Evolutionary conservation across 129 eudicot species (phyloP).

Genomic region (Escallonia herrerae): DNA sequence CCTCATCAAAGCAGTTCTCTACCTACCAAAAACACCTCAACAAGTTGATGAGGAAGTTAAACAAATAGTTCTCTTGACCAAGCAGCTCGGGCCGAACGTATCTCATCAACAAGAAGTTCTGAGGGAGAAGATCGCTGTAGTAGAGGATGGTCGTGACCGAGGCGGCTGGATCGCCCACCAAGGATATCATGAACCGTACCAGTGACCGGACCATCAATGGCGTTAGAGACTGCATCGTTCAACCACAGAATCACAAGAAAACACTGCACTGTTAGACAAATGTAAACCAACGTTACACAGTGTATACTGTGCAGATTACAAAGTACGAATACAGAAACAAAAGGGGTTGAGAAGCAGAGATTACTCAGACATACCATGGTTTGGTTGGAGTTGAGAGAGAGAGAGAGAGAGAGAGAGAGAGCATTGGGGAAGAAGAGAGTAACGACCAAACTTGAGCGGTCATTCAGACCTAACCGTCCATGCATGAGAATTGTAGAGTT

Average conservation of each 20-base stretch:
- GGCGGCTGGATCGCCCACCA: conserved; percentile 36
- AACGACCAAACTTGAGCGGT: no score
- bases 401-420: no score
- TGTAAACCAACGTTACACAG: no score
- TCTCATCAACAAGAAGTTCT: conserved; percentile 14
- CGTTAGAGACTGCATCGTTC: conserved; percentile 11
- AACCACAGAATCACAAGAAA: neutral
- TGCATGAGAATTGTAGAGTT: no score
- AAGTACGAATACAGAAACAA: no score
- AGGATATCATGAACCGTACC: conserved; percentile 22
- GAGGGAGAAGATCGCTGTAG: conserved; percentile 43
- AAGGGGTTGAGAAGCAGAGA: no score
- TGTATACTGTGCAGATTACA: no score
- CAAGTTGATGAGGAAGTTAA: conserved; percentile 26
- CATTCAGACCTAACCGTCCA: no score
- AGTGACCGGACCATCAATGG: conserved; percentile 25
- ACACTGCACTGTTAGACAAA: neutral
- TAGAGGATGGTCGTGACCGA: conserved; percentile 43
- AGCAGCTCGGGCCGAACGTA: conserved; percentile 37
- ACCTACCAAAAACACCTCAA: conserved; percentile 48
- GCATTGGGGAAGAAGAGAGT: no score
- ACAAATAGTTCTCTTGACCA: conserved; percentile 16
- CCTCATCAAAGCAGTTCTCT: no score
- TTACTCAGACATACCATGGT: no score
- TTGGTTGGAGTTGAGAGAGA: no score